These are phyloP conservation scores for Solanum etuberosum DNA, from an alignment of 257 asterid genomes.

Conservation along the genomic window DNA sequence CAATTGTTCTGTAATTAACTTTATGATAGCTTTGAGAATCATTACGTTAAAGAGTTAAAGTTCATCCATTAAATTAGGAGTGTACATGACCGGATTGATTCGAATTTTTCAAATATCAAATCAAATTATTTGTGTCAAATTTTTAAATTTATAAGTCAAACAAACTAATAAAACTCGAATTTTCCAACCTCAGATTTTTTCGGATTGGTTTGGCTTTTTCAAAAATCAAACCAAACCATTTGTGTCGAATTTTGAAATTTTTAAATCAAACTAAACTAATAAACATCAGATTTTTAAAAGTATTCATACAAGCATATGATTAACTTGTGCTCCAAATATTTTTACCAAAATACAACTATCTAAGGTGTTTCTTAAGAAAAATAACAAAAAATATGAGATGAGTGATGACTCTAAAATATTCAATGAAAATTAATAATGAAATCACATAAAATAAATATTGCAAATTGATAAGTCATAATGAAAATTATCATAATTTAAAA, in stretches of 20 bases:
- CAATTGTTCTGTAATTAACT: not conserved
- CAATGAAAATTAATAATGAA: not conserved
- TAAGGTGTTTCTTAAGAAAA: not conserved
- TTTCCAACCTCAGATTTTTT: not conserved
- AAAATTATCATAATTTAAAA: too few relatives aligned
- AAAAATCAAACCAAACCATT: too few relatives aligned
- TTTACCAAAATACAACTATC: not conserved
- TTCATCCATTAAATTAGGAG: not conserved
- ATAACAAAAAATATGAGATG: not conserved
- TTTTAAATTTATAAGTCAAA: too few relatives aligned
- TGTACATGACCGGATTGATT: fast-evolving
- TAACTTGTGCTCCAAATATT: not conserved
- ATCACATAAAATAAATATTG: not conserved
- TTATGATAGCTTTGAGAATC: not conserved
- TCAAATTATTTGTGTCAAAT: too few relatives aligned
- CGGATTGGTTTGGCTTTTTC: not conserved
- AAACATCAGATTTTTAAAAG: not conserved
- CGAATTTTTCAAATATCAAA: too few relatives aligned
- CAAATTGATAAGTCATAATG: not conserved
- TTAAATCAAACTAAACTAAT: not conserved
- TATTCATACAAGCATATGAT: not conserved
- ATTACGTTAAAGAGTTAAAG: not conserved
- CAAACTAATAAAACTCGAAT: too few relatives aligned
- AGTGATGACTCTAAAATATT: not conserved
- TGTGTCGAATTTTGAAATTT: not conserved